Base-by-base conservation (phyloP, 179 eudicot species). In the Beta corolliflora region DNA sequence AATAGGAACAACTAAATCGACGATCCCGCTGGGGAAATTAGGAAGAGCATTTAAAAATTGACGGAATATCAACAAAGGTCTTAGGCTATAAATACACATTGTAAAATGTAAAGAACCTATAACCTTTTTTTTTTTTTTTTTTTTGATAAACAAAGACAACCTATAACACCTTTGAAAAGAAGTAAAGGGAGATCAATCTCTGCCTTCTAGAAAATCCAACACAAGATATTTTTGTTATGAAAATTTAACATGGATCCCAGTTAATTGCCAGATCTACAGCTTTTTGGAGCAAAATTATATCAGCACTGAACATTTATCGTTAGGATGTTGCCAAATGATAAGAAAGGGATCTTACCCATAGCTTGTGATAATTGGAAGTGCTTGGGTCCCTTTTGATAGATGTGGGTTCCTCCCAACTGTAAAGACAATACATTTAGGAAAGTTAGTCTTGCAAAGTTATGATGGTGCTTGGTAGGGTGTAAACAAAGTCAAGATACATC, bases 371-470 rank as follows among this genome's bases (percentile, higher is more conserved):
- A 64, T 79, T 68, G 52, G 80, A 7, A 63, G 54, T 29, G 66
- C 58, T 66, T 44, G 78, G 87, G 82, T 4, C 76, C 81, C 79
- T 29, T 77, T 61, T 46, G 31, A 21, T n/a, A n/a, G n/a, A n/a
- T n/a, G 87, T 81, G 82, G 87, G 87, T 73, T 81, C 87, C 79
- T 84, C 70, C 79, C 87, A 84, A 84, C 87, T 84, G 87, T 84
- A 81, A 84, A 84, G 87, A 84, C 75, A 70, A 65, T 61, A 74
- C 71, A 46, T 54, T 75, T 65, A 67, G 46, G 59, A 67, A 58
- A 66, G 44, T 56, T 67, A 68, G 87, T 73, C 82, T 73, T 31
- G 45, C 81, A 53, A 65, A 59, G 81, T 66, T 56, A 84, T 78
- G 87, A 84, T 84, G 79, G 19, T 78, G 84, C 84, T 71, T 60